These are phyloP conservation scores for Naegleria lovaniensis DNA, from an alignment of 208 protist genomes.

Conservation along the genomic window DNA sequence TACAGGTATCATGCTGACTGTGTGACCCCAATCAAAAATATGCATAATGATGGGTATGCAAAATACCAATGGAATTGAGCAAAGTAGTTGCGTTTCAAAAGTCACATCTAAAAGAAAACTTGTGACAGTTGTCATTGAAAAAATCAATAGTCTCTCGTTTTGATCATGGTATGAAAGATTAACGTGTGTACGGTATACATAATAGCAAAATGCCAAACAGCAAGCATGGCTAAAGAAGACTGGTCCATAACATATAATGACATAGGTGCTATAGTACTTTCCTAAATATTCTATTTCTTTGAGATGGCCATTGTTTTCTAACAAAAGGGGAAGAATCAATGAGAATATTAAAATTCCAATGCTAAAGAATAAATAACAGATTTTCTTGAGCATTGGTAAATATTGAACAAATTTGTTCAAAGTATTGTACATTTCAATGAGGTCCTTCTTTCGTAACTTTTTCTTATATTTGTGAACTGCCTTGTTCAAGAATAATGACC, in stretches of 20 bases:
- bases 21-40: not conserved
- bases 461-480: not conserved
- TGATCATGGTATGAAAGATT: not conserved
- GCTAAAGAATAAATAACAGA: not conserved
- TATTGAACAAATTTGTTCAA: not conserved
- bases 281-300: not conserved
- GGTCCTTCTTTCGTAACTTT: not conserved
- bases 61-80: not conserved
- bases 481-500: not conserved
- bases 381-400: not conserved
- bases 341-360: not conserved
- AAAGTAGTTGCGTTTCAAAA: not conserved
- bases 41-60: not conserved
- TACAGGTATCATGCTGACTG: not conserved
- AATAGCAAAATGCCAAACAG: not conserved
- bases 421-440: not conserved
- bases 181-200: not conserved
- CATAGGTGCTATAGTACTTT: not conserved
- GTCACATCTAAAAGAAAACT: not conserved
- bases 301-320: not conserved
- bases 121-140: not conserved
- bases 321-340: not conserved
- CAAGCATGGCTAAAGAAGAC: not conserved
- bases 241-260: not conserved
- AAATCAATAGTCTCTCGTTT: not conserved